phyloP scores from a whole-genome alignment of 2,329 filamentous ascomycete genomes.

The Phaeosphaeriaceae sp. region DNA sequence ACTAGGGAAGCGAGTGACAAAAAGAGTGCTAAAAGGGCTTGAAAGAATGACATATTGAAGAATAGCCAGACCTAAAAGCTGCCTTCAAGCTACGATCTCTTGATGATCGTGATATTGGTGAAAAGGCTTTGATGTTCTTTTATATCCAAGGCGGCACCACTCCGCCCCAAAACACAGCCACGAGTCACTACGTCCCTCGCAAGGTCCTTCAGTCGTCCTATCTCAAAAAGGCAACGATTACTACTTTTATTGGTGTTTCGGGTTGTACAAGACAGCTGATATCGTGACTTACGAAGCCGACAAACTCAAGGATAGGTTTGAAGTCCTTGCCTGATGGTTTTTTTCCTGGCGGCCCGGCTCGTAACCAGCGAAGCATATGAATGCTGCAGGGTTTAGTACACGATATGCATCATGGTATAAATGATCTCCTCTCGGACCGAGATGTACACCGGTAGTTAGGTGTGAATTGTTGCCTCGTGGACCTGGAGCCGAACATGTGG shows the following conservation, averaged over 20 bases:
- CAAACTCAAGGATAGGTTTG: neutral
- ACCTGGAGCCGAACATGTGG: conserved; percentile 9
- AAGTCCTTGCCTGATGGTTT: neutral
- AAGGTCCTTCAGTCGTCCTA: neutral
- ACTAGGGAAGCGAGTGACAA: conserved; percentile 27
- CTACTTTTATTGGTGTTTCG: neutral
- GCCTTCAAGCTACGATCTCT: too few relatives aligned
- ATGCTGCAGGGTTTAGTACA: neutral
- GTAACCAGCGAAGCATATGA: conserved; percentile 5
- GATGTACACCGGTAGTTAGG: conserved; percentile 3
- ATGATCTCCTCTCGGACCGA: conserved; percentile 9
- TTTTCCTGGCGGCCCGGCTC: conserved; percentile 6
- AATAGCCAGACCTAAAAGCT: too few relatives aligned
- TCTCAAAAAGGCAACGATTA: neutral
- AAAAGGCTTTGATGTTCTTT: neutral
- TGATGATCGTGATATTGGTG: neutral
- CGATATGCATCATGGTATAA: neutral
- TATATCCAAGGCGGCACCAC: conserved; percentile 1
- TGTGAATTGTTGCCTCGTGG: conserved; percentile 1
- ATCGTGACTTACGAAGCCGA: neutral
- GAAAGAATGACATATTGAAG: conserved; percentile 26
- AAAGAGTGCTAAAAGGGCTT: conserved; percentile 16
- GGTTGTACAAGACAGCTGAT: neutral
- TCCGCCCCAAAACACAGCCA: neutral
- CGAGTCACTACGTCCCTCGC: neutral